Percentiles rank a stretch among this genome's conserved stretches.
Conservation (phyloP, 2,329 filamentous ascomycete genomes). For the Acrocalymma vagum region DNA sequence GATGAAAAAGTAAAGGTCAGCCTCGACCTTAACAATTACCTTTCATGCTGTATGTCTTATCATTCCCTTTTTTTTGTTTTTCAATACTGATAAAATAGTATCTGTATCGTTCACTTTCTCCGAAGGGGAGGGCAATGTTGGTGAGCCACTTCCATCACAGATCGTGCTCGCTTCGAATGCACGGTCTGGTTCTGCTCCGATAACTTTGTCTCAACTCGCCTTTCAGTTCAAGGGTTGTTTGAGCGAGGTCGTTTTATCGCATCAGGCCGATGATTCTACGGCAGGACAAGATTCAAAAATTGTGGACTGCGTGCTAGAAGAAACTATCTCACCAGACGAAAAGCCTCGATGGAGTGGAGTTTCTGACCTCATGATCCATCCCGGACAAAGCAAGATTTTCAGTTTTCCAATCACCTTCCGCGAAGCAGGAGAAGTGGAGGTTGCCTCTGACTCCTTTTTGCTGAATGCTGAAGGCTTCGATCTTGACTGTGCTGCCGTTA, state of each 20-base stretch:
- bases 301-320: slow-evolving; percentile 33
- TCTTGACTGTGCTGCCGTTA: slow-evolving; percentile 70
- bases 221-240: slow-evolving; percentile 62
- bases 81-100: slow-evolving; percentile 47
- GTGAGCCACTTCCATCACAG: slow-evolving; percentile 65
- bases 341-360: slow-evolving; percentile 61
- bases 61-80: slow-evolving; percentile 35
- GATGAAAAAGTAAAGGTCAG: slow-evolving; percentile 53
- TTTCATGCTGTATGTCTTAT: slow-evolving; percentile 62
- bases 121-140: slow-evolving; percentile 65
- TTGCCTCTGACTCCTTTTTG: slow-evolving; percentile 69
- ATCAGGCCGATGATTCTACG: slow-evolving; percentile 22
- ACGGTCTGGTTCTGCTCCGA: slow-evolving; percentile 53
- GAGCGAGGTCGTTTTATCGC: slow-evolving; percentile 40
- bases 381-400: slow-evolving; percentile 74
- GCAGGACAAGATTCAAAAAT: slow-evolving; percentile 23
- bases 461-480: slow-evolving; percentile 73
- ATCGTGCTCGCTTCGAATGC: slow-evolving; percentile 61
- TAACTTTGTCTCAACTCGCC: slow-evolving; percentile 58
- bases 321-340: slow-evolving; percentile 28
- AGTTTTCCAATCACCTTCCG: slow-evolving; percentile 77
- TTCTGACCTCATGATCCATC: slow-evolving; percentile 70
- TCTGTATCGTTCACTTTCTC: slow-evolving; percentile 62
- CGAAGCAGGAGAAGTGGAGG: slow-evolving; percentile 80
- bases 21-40: slow-evolving; percentile 56